These are phyloP conservation scores for Hericium coralloides DNA, from an alignment of 768 basidiomycete species.

Conservation along the genomic window DNA sequence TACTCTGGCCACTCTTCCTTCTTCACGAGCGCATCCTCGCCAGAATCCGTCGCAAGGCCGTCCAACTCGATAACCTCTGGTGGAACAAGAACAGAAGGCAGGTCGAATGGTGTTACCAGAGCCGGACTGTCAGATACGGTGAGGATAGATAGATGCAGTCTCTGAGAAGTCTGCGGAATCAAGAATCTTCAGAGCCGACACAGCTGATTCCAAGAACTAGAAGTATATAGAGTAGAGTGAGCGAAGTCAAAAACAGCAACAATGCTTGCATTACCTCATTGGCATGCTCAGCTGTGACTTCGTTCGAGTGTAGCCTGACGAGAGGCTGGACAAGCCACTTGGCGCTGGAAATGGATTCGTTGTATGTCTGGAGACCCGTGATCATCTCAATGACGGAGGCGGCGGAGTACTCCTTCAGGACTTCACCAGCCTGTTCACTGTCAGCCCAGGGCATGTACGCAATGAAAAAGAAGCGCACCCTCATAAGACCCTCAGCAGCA, in stretches of 20 bases:
- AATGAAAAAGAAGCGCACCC: constrained; percentile 31
- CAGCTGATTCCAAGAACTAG: constrained; percentile 69
- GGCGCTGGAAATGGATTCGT: constrained; percentile 45
- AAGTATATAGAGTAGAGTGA: neutral
- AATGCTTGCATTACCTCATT: constrained; percentile 44
- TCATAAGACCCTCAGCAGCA: constrained; percentile 74
- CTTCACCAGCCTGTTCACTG: constrained; percentile 49
- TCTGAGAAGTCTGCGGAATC: constrained; percentile 53
- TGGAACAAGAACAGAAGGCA: constrained; percentile 77
- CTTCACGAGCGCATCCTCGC: constrained; percentile 64
- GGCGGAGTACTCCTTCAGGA: constrained; percentile 51
- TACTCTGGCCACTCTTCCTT: constrained; percentile 81
- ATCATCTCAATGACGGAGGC: constrained; percentile 62
- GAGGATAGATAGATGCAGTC: constrained; percentile 45
- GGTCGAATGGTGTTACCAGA: constrained; percentile 44
- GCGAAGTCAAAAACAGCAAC: neutral
- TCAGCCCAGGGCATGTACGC: neutral
- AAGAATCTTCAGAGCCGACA: constrained; percentile 54
- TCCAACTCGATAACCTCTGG: constrained; percentile 84
- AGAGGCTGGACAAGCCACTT: constrained; percentile 64
- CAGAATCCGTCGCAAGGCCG: constrained; percentile 54
- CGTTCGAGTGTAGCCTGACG: constrained; percentile 39
- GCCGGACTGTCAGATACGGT: constrained; percentile 48
- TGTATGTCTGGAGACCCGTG: constrained; percentile 60
- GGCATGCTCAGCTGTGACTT: constrained; percentile 36